Conservation (phyloP, 2,329 filamentous ascomycete species). For the Claviceps paspali region DNA sequence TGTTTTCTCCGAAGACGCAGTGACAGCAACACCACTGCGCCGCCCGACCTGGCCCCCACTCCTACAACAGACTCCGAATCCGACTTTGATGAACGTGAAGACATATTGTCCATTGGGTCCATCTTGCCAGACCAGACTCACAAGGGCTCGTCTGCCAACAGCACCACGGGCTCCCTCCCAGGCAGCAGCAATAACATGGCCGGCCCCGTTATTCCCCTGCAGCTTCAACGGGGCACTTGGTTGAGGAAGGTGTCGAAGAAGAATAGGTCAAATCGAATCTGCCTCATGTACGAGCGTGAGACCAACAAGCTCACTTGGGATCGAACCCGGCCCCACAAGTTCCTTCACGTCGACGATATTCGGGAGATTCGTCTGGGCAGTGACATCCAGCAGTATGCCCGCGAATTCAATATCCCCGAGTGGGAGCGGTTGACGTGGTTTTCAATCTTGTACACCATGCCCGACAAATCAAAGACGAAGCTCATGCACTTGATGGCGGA, state of each 20-base stretch:
- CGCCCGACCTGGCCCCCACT: conserved; percentile 29
- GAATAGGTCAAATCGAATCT: conserved; percentile 54
- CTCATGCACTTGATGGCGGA: conserved; percentile 78
- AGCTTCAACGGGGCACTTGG: conserved; percentile 62
- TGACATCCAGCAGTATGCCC: conserved; percentile 77
- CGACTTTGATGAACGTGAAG: conserved; percentile 37
- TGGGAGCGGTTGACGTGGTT: conserved; percentile 63
- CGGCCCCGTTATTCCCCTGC: conserved; percentile 60
- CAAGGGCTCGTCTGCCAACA: conserved; percentile 32
- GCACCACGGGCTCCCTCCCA: conserved; percentile 30
- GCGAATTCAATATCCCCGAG: conserved; percentile 61
- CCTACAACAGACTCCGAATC: conserved; percentile 38
- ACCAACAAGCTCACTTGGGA: conserved; percentile 84
- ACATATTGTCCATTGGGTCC: conserved; percentile 21
- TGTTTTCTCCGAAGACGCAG: conserved; percentile 76
- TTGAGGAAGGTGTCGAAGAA: conserved; percentile 80
- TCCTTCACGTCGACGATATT: conserved; percentile 89
- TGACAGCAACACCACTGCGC: conserved; percentile 66
- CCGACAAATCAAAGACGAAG: conserved; percentile 69
- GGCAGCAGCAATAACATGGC: conserved; percentile 30
- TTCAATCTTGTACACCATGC: conserved; percentile 73
- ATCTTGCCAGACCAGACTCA: conserved; percentile 26
- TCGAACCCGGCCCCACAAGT: conserved; percentile 59
- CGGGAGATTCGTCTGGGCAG: conserved; percentile 72
- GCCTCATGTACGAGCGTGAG: conserved; percentile 60